Percentiles rank a stretch among this genome's conserved stretches.
phyloP scores from a whole-genome alignment of 2,329 filamentous ascomycete genomes.

The Albophoma yamanashiensis region DNA sequence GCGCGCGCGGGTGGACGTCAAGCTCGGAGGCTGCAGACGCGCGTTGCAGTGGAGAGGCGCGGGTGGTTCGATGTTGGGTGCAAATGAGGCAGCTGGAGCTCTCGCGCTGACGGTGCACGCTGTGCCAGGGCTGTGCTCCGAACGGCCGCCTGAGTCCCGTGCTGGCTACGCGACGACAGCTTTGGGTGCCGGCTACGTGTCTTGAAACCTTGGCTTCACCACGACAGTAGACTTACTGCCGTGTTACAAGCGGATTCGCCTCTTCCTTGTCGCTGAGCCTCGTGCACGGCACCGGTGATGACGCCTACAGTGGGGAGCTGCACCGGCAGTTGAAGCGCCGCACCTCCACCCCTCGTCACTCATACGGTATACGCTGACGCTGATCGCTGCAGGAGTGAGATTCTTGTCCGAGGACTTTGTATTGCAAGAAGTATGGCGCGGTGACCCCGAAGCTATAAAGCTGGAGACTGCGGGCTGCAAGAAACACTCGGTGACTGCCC shows the following conservation, averaged over 20 bases:
- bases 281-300: background rate
- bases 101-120: no score
- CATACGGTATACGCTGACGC: background rate
- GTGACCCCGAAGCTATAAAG: no score
- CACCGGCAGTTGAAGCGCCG: background rate
- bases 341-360: background rate
- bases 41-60: background rate
- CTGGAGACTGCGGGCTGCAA: no score
- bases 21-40: background rate
- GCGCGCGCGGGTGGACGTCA: background rate
- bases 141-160: no score
- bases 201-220: background rate
- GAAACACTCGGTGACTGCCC: no score
- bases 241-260: background rate
- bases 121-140: no score
- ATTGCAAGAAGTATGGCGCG: no score
- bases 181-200: background rate
- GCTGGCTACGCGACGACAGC: no score
- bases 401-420: no score
- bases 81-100: background rate
- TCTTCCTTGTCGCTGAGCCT: background rate
- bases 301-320: background rate
- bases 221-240: background rate
- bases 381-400: background rate
- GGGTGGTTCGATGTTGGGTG: background rate